Base-by-base conservation (phyloP, 805 yeast species). In the Crinitomyces ghanaensis region DNA sequence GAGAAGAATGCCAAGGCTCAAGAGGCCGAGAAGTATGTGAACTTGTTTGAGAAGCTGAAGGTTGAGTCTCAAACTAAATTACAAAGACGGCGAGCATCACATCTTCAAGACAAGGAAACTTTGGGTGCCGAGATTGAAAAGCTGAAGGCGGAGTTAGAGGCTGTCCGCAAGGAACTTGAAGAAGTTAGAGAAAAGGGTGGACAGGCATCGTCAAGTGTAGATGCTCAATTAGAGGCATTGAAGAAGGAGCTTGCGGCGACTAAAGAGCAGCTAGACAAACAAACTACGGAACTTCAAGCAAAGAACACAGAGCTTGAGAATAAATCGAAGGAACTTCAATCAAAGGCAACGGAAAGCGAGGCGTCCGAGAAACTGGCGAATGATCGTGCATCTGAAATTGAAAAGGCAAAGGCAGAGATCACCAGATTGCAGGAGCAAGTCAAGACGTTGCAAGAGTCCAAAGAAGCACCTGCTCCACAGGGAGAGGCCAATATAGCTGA, bases 301-400 rank as follows among this genome's bases (percentile, higher is more conserved):
- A n/a, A 53, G 42, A 28, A 38, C 41, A n/a, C 7, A 14, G 24
- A 21, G 24, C 24, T 21, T n/a, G n/a, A 21, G 24, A 21, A 21
- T 9, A n/a, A 21, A 21, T 12, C n/a, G n/a, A n/a, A n/a, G n/a
- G n/a, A n/a, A n/a, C n/a, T n/a, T n/a, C n/a, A n/a, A n/a, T 24
- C 3, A 37, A n/a, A n/a, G n/a, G n/a, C n/a, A n/a, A n/a, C n/a
- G n/a, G n/a, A n/a, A n/a, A n/a, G n/a, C n/a, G n/a, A n/a, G n/a
- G n/a, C n/a, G n/a, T n/a, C n/a, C n/a, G n/a, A n/a, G n/a, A n/a
- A n/a, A n/a, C n/a, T n/a, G n/a, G n/a, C n/a, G n/a, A n/a, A n/a
- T n/a, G 51, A 53, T n/a, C 53, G 53, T 24, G 59, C 58, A 15
- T 45, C 34, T 13, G 55, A 54, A 31, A 41, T 39, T 34, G 48